Base-by-base conservation (phyloP, 768 basidiomycete species). In the Russula brevipes region DNA sequence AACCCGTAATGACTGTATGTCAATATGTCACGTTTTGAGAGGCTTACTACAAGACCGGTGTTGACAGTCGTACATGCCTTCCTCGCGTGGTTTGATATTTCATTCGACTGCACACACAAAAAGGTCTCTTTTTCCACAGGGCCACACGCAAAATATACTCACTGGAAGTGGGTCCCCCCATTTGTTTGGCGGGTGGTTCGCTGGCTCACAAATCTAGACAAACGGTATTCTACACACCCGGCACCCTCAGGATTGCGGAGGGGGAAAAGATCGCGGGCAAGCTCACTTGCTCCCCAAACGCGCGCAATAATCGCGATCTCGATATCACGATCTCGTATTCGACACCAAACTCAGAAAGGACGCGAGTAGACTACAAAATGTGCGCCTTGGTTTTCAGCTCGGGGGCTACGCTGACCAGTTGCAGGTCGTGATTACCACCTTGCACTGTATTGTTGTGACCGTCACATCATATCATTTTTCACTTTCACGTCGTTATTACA, bases 31-130 rank as follows among this genome's bases (percentile, higher is more conserved):
- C 56, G 39, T 31, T 45, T 5, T 4, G 17, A 31, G 30, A 31
- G 16, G 33, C 47, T 36, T 41, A 24, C 30, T 7, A 38, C 66
- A n/a, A 66, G 51, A 65, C 51, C 44, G 55, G 46, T 53, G 16
- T 49, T 42, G 60, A 11, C 69, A 98, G 95, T 95, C 73, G 81
- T 94, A 33, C 97, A 99, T 72, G 97, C 97, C 30, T 97, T 98
- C 86, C 85, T 99, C 54, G 94, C 94, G 39, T 99, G 97, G 97
- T 99, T 99, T 77, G 97, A 99, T 74, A 89, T 96, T 72, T 82
- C 86, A 46, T 99, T 99, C 78, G 88, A 91, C 61, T 94, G 89
- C 74, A 94, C 93, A 60, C 97, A 98, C 80, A 97, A 94, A 76
- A 91, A 90, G 72, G 87, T 95, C 66, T 85, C 86, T 70, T 99